These are phyloP conservation scores for Curvularia verruculosa DNA, from an alignment of 2,329 filamentous ascomycete species.

Conservation along the genomic window DNA sequence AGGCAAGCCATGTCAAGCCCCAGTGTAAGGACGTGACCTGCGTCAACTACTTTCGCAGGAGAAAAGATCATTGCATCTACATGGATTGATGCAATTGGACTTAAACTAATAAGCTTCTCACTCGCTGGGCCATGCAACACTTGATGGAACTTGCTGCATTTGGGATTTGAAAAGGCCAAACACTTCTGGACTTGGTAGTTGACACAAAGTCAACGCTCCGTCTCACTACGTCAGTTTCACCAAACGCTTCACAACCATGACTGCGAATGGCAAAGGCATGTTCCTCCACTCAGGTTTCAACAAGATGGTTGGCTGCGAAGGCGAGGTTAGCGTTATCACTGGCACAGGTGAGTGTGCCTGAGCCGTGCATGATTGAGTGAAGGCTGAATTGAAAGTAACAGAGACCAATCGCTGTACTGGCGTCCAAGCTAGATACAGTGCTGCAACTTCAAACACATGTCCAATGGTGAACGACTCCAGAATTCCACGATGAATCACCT, in stretches of 20 bases:
- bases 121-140: neutral
- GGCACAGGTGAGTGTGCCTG: too few relatives aligned
- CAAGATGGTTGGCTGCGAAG: conserved; percentile 61
- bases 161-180: too few relatives aligned
- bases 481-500: conserved; percentile 55
- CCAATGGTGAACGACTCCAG: conserved; percentile 57
- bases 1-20: conserved; percentile 22
- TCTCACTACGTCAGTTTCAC: conserved; percentile 64
- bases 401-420: neutral
- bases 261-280: conserved; percentile 57
- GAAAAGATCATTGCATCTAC: neutral
- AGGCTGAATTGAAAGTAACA: neutral
- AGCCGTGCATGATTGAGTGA: conserved; percentile 21
- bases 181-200: conserved; percentile 60
- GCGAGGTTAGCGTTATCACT: conserved; percentile 63
- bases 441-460: conserved; percentile 55
- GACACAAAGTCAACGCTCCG: conserved; percentile 60
- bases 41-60: neutral
- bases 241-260: conserved; percentile 60
- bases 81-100: neutral
- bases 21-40: conserved; percentile 18
- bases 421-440: conserved; percentile 7
- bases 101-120: neutral
- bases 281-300: conserved; percentile 57
- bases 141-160: too few relatives aligned